Evolutionary conservation across 805 yeast species (phyloP).

Genomic region (Wickerhamiella cacticola): DNA sequence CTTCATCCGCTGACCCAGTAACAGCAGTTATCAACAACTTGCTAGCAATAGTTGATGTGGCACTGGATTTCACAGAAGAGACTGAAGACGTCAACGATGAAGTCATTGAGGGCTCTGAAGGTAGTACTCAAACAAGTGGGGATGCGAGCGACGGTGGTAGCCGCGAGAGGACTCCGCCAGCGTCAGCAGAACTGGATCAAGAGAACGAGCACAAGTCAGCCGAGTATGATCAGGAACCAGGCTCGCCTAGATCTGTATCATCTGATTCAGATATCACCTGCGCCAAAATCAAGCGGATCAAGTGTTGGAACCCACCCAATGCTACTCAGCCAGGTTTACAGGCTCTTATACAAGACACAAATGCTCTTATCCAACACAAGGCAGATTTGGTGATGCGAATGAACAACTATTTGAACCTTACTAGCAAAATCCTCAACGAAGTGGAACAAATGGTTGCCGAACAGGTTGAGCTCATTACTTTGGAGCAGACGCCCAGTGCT

Average conservation of each 20-base stretch:
- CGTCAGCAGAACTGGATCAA: background rate
- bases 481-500: background rate
- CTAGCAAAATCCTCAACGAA: conserved; percentile 6
- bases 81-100: background rate
- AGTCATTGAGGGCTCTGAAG: background rate
- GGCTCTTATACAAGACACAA: conserved; percentile 11
- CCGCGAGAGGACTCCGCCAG: background rate
- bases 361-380: conserved; percentile 5
- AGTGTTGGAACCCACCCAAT: conserved; percentile 7
- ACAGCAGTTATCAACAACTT: background rate
- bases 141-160: background rate
- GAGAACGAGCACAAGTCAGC: too few relatives aligned
- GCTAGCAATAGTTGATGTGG: background rate
- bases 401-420: conserved; percentile 3
- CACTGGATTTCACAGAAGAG: background rate
- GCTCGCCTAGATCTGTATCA: background rate
- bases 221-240: background rate
- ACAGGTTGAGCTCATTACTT: conserved; percentile 2
- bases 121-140: background rate
- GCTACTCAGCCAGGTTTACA: background rate
- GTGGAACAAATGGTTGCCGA: conserved; percentile 11
- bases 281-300: conserved; percentile 1
- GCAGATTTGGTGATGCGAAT: conserved; percentile 9
- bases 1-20: background rate
- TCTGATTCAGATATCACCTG: background rate